Evolutionary conservation across 352 stramenopile genomes (phyloP).

Genomic region (Globisporangium okanoganense): DNA sequence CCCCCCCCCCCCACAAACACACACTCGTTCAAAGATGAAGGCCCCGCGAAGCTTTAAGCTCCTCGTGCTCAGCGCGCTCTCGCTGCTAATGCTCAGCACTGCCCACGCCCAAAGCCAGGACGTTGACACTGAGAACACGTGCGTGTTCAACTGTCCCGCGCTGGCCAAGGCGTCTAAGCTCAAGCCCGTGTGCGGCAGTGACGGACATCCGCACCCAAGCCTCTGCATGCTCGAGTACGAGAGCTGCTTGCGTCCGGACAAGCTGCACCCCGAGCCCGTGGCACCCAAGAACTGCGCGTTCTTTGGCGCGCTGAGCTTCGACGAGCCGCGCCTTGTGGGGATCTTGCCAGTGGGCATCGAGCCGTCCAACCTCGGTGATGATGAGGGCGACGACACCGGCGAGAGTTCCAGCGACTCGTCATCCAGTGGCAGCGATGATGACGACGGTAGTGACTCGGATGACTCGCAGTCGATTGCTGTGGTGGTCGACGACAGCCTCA

Average conservation of each 20-base stretch:
- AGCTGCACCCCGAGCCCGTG: too few species aligned
- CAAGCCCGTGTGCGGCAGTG: conserved; percentile 18
- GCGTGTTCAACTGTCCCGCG: too few species aligned
- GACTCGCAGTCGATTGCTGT: too few species aligned
- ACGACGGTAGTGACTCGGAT: too few species aligned
- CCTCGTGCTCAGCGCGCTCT: conserved; percentile 2
- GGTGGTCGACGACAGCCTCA: too few species aligned
- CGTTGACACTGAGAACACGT: neutral
- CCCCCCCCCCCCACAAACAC: too few species aligned
- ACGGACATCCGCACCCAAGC: conserved; percentile 15
- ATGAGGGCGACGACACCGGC: neutral
- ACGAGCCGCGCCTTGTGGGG: neutral
- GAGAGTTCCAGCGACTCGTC: too few species aligned
- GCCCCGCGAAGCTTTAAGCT: neutral
- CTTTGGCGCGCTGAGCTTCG: neutral
- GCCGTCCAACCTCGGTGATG: too few species aligned
- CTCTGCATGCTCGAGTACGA: conserved; percentile 8
- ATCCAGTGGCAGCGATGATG: too few species aligned
- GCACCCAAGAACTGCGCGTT: neutral
- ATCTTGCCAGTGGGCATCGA: neutral
- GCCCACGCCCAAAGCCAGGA: neutral
- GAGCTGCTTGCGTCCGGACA: neutral
- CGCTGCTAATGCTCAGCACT: neutral
- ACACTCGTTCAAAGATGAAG: conserved; percentile 4
- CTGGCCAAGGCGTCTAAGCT: too few species aligned